Conservation (phyloP, 2,329 filamentous ascomycete genomes). For the Talaromyces pinophilus region DNA sequence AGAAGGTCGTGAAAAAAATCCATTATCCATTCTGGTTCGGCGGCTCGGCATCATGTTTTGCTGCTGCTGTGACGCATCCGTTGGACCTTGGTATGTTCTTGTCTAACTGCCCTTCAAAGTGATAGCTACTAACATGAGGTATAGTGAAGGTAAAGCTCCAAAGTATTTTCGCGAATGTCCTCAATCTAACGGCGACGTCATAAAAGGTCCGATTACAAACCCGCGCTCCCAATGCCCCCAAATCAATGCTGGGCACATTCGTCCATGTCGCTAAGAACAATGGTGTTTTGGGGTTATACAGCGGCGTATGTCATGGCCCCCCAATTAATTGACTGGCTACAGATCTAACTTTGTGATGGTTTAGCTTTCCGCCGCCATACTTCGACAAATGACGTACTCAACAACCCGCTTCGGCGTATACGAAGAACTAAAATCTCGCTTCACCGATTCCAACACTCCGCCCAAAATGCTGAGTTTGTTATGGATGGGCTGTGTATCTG, state of each 20-base stretch:
- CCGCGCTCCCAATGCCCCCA: constrained; percentile 71
- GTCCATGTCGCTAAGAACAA: constrained; percentile 74
- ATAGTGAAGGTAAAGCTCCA: constrained; percentile 57
- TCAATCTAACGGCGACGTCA: constrained; percentile 23
- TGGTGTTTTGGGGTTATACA: constrained; percentile 80
- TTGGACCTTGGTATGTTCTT: constrained; percentile 72
- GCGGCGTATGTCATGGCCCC: constrained; percentile 59
- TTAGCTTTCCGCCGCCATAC: constrained; percentile 80
- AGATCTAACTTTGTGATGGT: background rate
- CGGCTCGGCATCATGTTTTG: constrained; percentile 88
- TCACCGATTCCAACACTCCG: constrained; percentile 54
- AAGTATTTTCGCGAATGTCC: constrained; percentile 19
- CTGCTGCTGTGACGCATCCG: constrained; percentile 88
- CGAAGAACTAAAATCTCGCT: constrained; percentile 80
- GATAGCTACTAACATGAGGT: constrained; percentile 24
- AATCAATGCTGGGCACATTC: constrained; percentile 83
- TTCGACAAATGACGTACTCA: constrained; percentile 93
- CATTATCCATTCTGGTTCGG: constrained; percentile 93
- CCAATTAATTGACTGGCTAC: background rate
- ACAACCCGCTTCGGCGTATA: constrained; percentile 97
- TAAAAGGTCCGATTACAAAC: constrained; percentile 81
- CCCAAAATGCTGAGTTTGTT: constrained; percentile 77
- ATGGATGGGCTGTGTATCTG: constrained; percentile 77
- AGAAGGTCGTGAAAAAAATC: constrained; percentile 37
- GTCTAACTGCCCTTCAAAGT: background rate